Evolutionary conservation across 108 stramenopile species (phyloP), one percentile per base, ranked within the genome.

Genomic region (Conticribra weissflogii): DNA sequence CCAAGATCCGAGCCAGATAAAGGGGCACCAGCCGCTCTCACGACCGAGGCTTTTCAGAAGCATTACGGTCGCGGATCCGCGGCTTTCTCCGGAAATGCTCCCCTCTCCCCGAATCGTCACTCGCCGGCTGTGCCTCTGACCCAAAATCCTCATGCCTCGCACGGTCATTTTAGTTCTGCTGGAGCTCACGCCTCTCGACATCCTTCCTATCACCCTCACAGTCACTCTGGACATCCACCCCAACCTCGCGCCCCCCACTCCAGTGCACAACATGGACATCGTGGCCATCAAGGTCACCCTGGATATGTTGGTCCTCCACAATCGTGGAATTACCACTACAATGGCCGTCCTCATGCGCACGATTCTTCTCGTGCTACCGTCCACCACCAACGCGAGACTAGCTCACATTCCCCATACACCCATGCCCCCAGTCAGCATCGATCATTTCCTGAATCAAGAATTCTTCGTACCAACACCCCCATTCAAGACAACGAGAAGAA

Each of bases 11-110:
- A 49, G 45, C 33, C 69, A 9, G 2, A 58, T 17, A 21, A 58
- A 2, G 15, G 22, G 32, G 7, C 31, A 30, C 30, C 57, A 32
- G 32, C 58, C 33, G 28, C 69, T 15, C 30, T 45, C 21, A 72
- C 61, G 16, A 72, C 71, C 24, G 71, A 63, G 28, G 50, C 61
- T 14, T 72, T 63, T 28, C 71, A 72, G 24, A 63, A 72, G 71
- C 60, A 72, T 22, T 72, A 72, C n/a, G 71, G 71, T 8, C 27
- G 71, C 49, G 71, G 71, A 1, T 59, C 22, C 45, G 62, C 32
- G 22, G 71, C 52, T 48, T 67, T 55, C 41, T 32, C 61, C 49
- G 70, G 36, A 21, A 32, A 52, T 70, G 27, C 15, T 47, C 21
- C 23, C 50, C 31, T 52, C 33, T 21, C 27, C 55, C 32, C n/a